Conservation (phyloP, 2,329 filamentous ascomycete genomes). For the Botryosphaeria agaves region DNA sequence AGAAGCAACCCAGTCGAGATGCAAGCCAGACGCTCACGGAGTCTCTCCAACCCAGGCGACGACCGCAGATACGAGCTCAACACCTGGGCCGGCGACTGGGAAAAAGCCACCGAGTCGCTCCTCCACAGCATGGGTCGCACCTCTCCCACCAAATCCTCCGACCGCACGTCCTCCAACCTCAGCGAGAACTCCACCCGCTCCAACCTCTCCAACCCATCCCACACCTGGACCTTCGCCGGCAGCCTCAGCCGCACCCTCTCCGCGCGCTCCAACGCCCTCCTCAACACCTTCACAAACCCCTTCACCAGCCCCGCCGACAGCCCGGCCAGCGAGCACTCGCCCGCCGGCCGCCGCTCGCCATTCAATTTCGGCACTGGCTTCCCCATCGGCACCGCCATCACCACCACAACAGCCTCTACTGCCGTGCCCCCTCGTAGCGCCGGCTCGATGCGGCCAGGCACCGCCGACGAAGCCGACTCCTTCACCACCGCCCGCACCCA, state of each 20-base stretch:
- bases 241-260: conserved; percentile 27
- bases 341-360: too few species aligned
- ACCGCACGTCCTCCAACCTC: conserved; percentile 37
- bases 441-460: too few species aligned
- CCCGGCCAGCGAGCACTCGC: conserved; percentile 7
- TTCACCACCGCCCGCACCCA: conserved; percentile 31
- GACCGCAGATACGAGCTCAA: conserved; percentile 6
- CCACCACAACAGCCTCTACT: too few species aligned
- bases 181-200: conserved; percentile 33
- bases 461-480: conserved; percentile 25
- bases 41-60: conserved; percentile 2
- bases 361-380: too few species aligned
- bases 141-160: conserved; percentile 35
- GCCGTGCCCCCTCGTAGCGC: not conserved
- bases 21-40: too few species aligned
- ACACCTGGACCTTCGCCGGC: conserved; percentile 13
- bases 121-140: conserved; percentile 13
- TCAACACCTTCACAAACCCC: conserved; percentile 14
- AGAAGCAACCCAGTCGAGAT: conserved; percentile 13
- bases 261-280: conserved; percentile 22
- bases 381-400: too few species aligned
- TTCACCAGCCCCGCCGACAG: conserved; percentile 17
- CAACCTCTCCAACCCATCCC: conserved; percentile 21
- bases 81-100: conserved; percentile 11
- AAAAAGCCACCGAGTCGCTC: conserved; percentile 1